Base-by-base conservation (phyloP, 441 rosid genomes). In the Adansonia gregorii region DNA sequence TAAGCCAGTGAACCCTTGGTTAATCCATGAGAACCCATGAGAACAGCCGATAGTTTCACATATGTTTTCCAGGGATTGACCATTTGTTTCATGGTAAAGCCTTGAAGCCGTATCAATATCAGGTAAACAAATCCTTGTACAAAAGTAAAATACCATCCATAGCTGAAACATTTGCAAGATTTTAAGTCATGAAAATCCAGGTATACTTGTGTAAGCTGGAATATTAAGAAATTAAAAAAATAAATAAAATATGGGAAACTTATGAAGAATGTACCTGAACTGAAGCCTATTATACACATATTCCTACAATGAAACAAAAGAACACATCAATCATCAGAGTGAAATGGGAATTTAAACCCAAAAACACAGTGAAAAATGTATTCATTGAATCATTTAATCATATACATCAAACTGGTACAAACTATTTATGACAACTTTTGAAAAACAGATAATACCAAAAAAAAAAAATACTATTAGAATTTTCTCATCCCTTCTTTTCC, bases 141-240 rank as follows among this genome's bases (percentile, higher is more conserved):
- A 82, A 92, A 94, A 43, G 98, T 94, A 83, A 94, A 94, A 80
- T 94, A 92, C 97, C 97, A 94, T 35, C 98, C 97, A 82, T 89
- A 94, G 88, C 94, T 94, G 90, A 24, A 69, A 69, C 59, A 69
- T 49, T 69, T 48, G 59, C 43, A 69, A 20, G 12, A 49, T 49
- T 69, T 69, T 3, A 20, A 20, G 43, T 69, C 19, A 69, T 9
- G 31, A 67, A 9, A 67, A 43, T 45, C n/a, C 54, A 45, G 10
- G 14, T 10, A 8, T 43, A 67, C 2, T 2, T 17, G 22, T 0
- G 11, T 4, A 65, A 35, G 46, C 20, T 6, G 22, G 65, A 14
- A 60, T 27, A 5, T 31, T 31, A 31, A 19, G 0, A 8, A 11
- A 15, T 8, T 1, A 6, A 17, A 24, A 4, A 10, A 35, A n/a